phyloP scores from a whole-genome alignment of 2,329 filamentous ascomycete species.

The Neopestalotiopsis sp. region DNA sequence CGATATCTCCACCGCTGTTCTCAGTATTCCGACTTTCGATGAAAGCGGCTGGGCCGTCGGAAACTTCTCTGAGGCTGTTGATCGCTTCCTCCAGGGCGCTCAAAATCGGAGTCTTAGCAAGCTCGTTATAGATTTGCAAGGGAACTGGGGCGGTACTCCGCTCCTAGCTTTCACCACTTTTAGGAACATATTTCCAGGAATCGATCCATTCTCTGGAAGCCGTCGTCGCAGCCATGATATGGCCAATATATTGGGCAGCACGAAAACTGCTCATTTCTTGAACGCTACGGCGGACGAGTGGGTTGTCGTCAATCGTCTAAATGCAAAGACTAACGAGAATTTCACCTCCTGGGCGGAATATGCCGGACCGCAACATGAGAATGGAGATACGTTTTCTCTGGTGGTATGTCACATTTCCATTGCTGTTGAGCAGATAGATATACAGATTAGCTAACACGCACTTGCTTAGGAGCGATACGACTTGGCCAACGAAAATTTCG shows the following conservation, averaged over 20 bases:
- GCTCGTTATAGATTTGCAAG: constrained; percentile 30
- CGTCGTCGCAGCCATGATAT: constrained; percentile 25
- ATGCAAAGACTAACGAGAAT: constrained; percentile 25
- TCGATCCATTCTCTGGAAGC: constrained; percentile 26
- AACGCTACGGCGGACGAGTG: constrained; percentile 24
- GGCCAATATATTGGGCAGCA: constrained; percentile 23
- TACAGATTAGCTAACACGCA: too few species aligned
- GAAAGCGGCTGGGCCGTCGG: constrained; percentile 32
- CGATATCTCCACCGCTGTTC: constrained; percentile 36
- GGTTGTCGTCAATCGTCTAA: constrained; percentile 26
- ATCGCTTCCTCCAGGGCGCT: not conserved
- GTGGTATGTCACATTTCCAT: constrained; percentile 24
- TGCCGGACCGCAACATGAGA: constrained; percentile 18
- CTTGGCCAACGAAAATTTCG: too few species aligned
- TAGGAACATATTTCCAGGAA: constrained; percentile 26
- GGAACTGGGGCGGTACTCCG: constrained; percentile 25
- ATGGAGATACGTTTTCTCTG: constrained; percentile 24
- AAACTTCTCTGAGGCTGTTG: constrained; percentile 28
- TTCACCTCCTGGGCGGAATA: constrained; percentile 29
- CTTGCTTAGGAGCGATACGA: too few species aligned
- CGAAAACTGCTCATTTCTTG: constrained; percentile 17
- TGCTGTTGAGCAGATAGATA: not conserved
- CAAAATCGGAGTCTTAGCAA: constrained; percentile 15
- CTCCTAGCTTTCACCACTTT: constrained; percentile 27
- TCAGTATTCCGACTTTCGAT: constrained; percentile 45